Conservation (phyloP, 148 eudicot species). For the Hydrangea macrophylla region DNA sequence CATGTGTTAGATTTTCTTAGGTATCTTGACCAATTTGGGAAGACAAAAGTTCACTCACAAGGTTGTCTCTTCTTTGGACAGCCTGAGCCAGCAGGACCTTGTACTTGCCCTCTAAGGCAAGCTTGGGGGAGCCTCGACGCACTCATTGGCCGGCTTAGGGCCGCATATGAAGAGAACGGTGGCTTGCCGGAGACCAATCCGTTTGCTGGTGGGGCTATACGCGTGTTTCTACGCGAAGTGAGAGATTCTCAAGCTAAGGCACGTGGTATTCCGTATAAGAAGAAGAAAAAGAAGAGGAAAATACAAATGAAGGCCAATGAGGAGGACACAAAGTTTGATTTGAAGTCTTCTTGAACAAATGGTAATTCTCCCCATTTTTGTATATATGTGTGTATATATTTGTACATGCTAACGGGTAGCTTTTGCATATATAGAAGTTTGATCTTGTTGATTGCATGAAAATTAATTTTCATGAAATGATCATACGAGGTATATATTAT, state of each 20-base stretch:
- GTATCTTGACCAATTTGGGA: slow-evolving; percentile 66
- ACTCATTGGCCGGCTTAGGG: slow-evolving; percentile 58
- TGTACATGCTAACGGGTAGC: background rate
- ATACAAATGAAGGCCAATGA: slow-evolving; percentile 27
- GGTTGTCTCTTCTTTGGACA: slow-evolving; percentile 63
- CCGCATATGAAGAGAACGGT: slow-evolving; percentile 71
- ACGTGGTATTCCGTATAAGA: slow-evolving; percentile 67
- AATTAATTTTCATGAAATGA: background rate
- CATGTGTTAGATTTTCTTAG: slow-evolving; percentile 62
- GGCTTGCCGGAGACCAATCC: slow-evolving; percentile 59
- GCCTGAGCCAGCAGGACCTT: slow-evolving; percentile 69
- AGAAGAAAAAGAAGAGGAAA: slow-evolving; percentile 57
- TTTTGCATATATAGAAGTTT: background rate
- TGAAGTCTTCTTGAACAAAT: slow-evolving; percentile 31
- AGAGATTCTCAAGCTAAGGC: slow-evolving; percentile 74
- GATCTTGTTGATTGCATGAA: background rate
- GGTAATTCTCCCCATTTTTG: slow-evolving; percentile 2
- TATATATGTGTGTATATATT: too few species aligned
- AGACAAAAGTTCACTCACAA: slow-evolving; percentile 63
- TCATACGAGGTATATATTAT: background rate
- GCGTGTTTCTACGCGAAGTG: slow-evolving; percentile 55
- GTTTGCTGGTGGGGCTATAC: slow-evolving; percentile 55
- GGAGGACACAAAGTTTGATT: slow-evolving; percentile 26
- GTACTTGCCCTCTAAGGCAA: slow-evolving; percentile 60
- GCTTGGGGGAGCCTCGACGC: slow-evolving; percentile 87